Base-by-base conservation (phyloP, 495 filamentous ascomycete species). In the Hypoxylon intermedium region DNA sequence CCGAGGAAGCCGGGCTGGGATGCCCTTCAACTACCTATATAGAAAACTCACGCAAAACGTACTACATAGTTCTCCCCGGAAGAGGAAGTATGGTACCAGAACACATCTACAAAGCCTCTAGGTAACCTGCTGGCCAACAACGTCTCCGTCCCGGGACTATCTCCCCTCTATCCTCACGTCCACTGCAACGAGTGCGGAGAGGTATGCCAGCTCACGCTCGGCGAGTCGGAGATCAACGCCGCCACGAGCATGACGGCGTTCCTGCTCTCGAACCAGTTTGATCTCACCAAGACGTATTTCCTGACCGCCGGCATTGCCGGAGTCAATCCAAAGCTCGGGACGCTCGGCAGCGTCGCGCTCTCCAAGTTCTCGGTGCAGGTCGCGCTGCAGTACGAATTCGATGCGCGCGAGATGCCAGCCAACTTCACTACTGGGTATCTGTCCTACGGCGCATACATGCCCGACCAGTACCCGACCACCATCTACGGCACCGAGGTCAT, bases 401-500 rank as follows among this genome's bases (percentile, higher is more conserved):
- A 90, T 63, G 77, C 81, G 3, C 84, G 89, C 9, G 87, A 91
- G 70, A 87, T 89, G 34, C 83, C 87, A 2, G 65, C 56, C 9
- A 86, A 86, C 72, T 89, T 80, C 58, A 77, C 82, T 2, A 88
- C 87, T 0, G 85, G 86, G 12, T 92, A 91, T 62, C 73, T 91
- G 18, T 79, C 86, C 0, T 82, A 83, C 63, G 88, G 88, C 4
- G 70, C 81, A 2, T 58, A 70, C 5, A 43, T 28, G 21, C 85
- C 88, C 1, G 65, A 77, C 42, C 66, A 87, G 55, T 91, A 89
- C 65, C 88, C 89, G 0, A 67, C 67, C 40, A 78, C 56, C 44
- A 79, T 89, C 67, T 91, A 91, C 72, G 89, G 89, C 42, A 90
- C 89, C 7, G 89, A 92, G 72, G 89, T 91, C 20, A 87, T 89